phyloP scores from a whole-genome alignment of 192 early-diverging fungal genomes.

The Coemansia sp. region DNA sequence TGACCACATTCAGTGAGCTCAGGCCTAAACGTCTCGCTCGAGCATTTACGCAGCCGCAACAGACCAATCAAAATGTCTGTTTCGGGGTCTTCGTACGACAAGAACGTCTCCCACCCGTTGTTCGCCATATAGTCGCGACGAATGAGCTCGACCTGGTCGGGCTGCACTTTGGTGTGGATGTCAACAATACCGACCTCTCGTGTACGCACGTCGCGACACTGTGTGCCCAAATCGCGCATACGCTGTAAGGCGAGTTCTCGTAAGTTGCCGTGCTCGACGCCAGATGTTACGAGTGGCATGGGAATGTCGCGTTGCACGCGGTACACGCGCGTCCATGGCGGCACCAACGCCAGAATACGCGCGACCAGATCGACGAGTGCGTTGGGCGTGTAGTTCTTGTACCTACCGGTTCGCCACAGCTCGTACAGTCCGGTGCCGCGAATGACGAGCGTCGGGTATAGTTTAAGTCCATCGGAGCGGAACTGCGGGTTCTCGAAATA shows the following conservation, averaged over 20 bases:
- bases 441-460: slow-evolving; percentile 98
- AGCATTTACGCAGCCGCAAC: slow-evolving; percentile 92
- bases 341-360: slow-evolving; percentile 91
- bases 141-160: slow-evolving; percentile 93
- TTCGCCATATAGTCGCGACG: slow-evolving; percentile 98
- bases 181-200: slow-evolving; percentile 98
- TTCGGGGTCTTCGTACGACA: slow-evolving; percentile 96
- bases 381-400: slow-evolving; percentile 96
- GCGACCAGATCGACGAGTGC: slow-evolving; percentile 95
- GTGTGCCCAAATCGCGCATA: slow-evolving; percentile 95
- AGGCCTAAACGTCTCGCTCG: slow-evolving; percentile 80
- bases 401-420: slow-evolving; percentile 96
- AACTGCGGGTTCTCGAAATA: slow-evolving; percentile 99
- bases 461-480: slow-evolving; percentile 95
- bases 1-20: slow-evolving; percentile 79
- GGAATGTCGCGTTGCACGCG: slow-evolving; percentile 99
- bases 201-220: slow-evolving; percentile 96
- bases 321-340: slow-evolving; percentile 99
- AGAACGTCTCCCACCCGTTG: slow-evolving; percentile 99
- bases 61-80: slow-evolving; percentile 97
- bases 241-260: slow-evolving; percentile 92
- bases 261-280: slow-evolving; percentile 97
- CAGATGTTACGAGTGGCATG: slow-evolving; percentile 98
- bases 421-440: slow-evolving; percentile 98
- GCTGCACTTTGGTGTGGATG: slow-evolving; percentile 92